Conservation (phyloP, 495 filamentous ascomycete genomes). For the Penicillium manginii region DNA sequence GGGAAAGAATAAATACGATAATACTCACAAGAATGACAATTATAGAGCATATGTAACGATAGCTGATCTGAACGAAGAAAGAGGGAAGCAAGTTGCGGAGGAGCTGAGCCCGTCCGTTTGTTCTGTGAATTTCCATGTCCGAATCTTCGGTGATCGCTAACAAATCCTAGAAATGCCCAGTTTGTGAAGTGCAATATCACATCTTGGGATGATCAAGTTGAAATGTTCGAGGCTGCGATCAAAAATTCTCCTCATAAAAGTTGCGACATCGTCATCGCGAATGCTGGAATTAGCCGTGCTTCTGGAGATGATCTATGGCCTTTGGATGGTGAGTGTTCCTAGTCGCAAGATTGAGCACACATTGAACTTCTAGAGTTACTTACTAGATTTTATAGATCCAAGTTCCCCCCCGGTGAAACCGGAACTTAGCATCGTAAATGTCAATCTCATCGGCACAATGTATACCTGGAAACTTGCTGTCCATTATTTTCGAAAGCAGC, state of each 20-base stretch:
- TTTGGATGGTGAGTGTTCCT: constrained; percentile 29
- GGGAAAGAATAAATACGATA: neutral
- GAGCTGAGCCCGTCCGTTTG: constrained; percentile 25
- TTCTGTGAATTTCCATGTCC: neutral
- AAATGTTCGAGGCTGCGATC: constrained; percentile 22
- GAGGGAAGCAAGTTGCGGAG: constrained; percentile 25
- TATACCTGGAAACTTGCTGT: constrained; percentile 49
- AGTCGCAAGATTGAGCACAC: too few relatives aligned
- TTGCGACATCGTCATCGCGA: constrained; percentile 35
- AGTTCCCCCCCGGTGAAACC: constrained; percentile 38
- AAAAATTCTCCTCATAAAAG: constrained; percentile 23
- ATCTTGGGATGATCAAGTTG: constrained; percentile 26
- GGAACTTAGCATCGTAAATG: constrained; percentile 42
- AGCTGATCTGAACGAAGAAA: constrained; percentile 39
- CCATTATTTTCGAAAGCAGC: constrained; percentile 46
- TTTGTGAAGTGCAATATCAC: constrained; percentile 28
- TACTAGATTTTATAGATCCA: constrained; percentile 22
- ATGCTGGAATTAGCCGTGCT: constrained; percentile 43
- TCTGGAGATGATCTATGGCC: constrained; percentile 34
- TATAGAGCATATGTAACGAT: constrained; percentile 37
- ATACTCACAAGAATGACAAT: neutral
- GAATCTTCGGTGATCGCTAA: neutral
- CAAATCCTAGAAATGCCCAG: constrained; percentile 19
- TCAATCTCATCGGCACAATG: constrained; percentile 45
- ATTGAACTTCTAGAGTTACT: neutral